phyloP scores from a whole-genome alignment of 345 rosid genomes.

The Linum usitatissimum region DNA sequence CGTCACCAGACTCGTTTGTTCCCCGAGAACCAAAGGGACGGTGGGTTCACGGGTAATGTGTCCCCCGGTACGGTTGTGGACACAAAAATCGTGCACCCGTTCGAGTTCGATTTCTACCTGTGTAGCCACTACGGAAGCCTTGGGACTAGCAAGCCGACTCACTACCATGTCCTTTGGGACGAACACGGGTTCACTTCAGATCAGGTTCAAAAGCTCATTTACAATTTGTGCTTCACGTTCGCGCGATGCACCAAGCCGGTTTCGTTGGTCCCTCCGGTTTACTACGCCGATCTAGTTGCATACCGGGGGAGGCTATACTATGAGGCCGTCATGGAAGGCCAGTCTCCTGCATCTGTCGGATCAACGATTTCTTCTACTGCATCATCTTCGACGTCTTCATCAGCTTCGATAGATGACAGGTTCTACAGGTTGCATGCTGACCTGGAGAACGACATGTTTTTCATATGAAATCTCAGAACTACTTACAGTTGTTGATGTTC shows the following conservation, averaged over 20 bases:
- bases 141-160: slow-evolving; percentile 86
- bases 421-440: slow-evolving; percentile 44
- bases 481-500: neutral
- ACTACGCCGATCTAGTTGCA: slow-evolving; percentile 81
- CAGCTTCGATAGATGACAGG: slow-evolving; percentile 32
- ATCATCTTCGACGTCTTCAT: slow-evolving; percentile 30
- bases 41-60: slow-evolving; percentile 39
- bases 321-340: slow-evolving; percentile 41
- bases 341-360: slow-evolving; percentile 32
- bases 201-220: slow-evolving; percentile 54
- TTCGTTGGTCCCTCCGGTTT: slow-evolving; percentile 69
- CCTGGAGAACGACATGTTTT: slow-evolving; percentile 62
- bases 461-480: slow-evolving; percentile 34
- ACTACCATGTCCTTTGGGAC: slow-evolving; percentile 68
- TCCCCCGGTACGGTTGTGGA: slow-evolving; percentile 79
- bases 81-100: slow-evolving; percentile 55
- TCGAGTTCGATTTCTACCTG: slow-evolving; percentile 56
- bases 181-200: slow-evolving; percentile 59
- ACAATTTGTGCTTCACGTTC: slow-evolving; percentile 73
- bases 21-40: slow-evolving; percentile 29
- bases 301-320: slow-evolving; percentile 61
- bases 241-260: slow-evolving; percentile 85
- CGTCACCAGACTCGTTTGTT: slow-evolving; percentile 78
- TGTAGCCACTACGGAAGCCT: slow-evolving; percentile 71
- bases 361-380: slow-evolving; percentile 33